These are phyloP conservation scores for Fusarium pilosicola DNA, from an alignment of 2,329 filamentous ascomycete genomes.

Conservation along the genomic window DNA sequence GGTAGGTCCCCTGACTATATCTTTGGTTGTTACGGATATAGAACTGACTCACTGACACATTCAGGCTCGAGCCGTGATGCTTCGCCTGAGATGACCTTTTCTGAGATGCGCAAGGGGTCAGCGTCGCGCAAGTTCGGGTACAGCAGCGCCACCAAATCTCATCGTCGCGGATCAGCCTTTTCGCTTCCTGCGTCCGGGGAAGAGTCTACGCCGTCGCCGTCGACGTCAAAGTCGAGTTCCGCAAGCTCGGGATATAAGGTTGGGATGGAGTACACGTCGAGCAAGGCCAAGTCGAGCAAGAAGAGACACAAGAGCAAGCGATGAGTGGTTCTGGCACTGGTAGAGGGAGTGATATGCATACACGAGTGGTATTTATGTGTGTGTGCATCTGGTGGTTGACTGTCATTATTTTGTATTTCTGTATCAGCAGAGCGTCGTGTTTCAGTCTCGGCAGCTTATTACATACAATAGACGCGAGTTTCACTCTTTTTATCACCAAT, in stretches of 20 bases:
- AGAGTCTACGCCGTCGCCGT: conserved; percentile 28
- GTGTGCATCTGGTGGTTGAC: background rate
- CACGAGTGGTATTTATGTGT: background rate
- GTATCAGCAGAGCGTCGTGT: background rate
- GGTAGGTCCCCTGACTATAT: conserved; percentile 41
- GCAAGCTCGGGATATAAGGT: conserved; percentile 42
- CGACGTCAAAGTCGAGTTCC: conserved; percentile 39
- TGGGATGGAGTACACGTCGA: conserved; percentile 45
- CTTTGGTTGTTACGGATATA: background rate
- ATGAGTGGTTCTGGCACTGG: background rate
- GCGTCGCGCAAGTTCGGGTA: conserved; percentile 51
- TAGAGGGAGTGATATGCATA: background rate
- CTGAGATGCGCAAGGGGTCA: conserved; percentile 52
- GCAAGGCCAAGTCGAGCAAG: conserved; percentile 43
- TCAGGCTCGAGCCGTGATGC: conserved; percentile 47
- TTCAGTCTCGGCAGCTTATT: background rate
- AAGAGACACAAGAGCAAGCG: conserved; percentile 43
- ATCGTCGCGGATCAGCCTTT: conserved; percentile 45
- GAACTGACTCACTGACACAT: background rate
- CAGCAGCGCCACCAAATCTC: conserved; percentile 43
- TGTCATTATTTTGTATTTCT: background rate
- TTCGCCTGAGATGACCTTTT: conserved; percentile 51
- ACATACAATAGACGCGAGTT: background rate
- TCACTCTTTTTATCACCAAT: background rate
- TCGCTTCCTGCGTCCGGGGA: conserved; percentile 33